Evolutionary conservation across 2,329 filamentous ascomycete genomes (phyloP), one percentile per base, ranked within the genome.

Genomic region (Leptosphaerulina australis): DNA sequence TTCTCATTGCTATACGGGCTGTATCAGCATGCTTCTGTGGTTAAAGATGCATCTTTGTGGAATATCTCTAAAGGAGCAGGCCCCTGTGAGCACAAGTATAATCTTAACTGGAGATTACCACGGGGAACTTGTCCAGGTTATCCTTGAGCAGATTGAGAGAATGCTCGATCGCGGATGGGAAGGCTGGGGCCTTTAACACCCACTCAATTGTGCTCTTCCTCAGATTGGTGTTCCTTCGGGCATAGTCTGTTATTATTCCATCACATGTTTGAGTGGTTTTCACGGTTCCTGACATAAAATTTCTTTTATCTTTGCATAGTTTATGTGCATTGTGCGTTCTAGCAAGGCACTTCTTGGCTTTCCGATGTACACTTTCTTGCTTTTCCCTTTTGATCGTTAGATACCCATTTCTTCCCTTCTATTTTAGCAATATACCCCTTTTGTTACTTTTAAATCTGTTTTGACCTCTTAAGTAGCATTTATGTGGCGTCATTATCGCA

Each of bases 51-150:
- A 61, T 2, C 45, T 72, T 1, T 63, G 62, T 12, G 62, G 58
- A 15, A 12, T 7, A 4, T 21, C 20, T 11, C 6, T 12, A 4
- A 59, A 53, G 26, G 55, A 20, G 4, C 14, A 25, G 12, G 9
- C 21, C 9, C 4, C 46, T 12, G 35, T 56, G 14, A 43, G 55
- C 9, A 21, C 48, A 3, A 58, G 51, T 36, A 43, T 46, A 8
- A 43, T 50, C 22, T 30, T 47, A n/a, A 51, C 62, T 28, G 58
- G 53, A 2, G 62, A 66, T 14, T 44, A 61, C 2, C 58, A 61
- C 10, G 70, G 69, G 2, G 69, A 72, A 40, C 55, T 71, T 4
- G 50, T 70, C 12, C 62, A 69, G 21, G 60, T 63, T 4, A 58
- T 67, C 14, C 55, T 67, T 3, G 47, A 58, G 0, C 63, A 63